Conservation (phyloP, 2,329 filamentous ascomycete species). For the Monosporascus sp. region DNA sequence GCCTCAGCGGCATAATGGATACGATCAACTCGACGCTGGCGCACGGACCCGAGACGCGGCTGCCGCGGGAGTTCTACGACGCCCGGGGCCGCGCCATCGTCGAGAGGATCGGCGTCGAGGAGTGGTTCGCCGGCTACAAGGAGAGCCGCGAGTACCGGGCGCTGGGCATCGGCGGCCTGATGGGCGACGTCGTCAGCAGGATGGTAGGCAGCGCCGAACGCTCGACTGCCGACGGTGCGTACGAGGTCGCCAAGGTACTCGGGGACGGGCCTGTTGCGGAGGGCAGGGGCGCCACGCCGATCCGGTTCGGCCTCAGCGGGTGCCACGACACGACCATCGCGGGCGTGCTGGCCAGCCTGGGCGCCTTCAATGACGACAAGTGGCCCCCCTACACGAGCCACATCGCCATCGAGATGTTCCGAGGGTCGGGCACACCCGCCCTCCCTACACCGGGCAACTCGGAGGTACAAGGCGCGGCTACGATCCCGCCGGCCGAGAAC, state of each 20-base stretch:
- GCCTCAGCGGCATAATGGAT: conserved; percentile 89
- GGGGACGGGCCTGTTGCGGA: conserved; percentile 25
- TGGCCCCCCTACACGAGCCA: conserved; percentile 97
- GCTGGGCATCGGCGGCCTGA: conserved; percentile 77
- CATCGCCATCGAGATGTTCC: conserved; percentile 86
- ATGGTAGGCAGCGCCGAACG: conserved; percentile 66
- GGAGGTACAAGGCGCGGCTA: neutral
- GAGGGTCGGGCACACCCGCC: conserved; percentile 34
- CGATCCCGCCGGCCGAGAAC: conserved; percentile 10
- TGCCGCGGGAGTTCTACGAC: conserved; percentile 88
- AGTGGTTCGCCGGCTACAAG: conserved; percentile 86
- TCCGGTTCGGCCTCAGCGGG: conserved; percentile 76
- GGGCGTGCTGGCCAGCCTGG: conserved; percentile 69
- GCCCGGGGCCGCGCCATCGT: conserved; percentile 63
- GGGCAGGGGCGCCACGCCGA: conserved; percentile 34
- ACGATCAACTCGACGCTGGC: conserved; percentile 85
- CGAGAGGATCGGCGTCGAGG: conserved; percentile 74
- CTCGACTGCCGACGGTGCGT: conserved; percentile 47
- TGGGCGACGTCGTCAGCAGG: conserved; percentile 76
- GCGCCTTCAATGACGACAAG: conserved; percentile 64
- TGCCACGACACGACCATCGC: conserved; percentile 95
- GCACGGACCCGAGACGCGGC: conserved; percentile 71
- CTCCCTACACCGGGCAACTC: conserved; percentile 3
- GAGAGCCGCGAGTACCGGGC: conserved; percentile 84
- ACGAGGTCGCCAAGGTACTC: conserved; percentile 36